phyloP scores from a whole-genome alignment of 108 stramenopile species.

The Bacterosira constricta region DNA sequence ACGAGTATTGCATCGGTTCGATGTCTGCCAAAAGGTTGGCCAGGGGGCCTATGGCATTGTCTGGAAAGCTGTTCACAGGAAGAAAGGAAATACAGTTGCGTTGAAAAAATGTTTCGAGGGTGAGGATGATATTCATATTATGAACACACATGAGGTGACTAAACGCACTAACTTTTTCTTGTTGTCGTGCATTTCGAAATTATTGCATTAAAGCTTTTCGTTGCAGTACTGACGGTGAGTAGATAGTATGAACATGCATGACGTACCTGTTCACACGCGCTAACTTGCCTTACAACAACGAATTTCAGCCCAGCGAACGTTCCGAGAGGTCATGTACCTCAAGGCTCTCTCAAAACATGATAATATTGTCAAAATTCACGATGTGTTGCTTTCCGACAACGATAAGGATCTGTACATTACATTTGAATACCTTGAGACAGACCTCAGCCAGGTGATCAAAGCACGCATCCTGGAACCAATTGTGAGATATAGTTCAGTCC shows the following conservation, averaged over 20 bases:
- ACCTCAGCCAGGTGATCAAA: constrained; percentile 87
- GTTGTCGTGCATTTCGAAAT: no score
- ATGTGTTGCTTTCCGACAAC: constrained; percentile 81
- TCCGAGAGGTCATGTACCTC: constrained; percentile 86
- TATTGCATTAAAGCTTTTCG: no score
- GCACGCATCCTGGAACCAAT: constrained; percentile 62
- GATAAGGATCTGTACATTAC: constrained; percentile 86
- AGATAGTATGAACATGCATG: background rate
- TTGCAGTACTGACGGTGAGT: constrained; percentile 67
- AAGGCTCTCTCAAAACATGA: constrained; percentile 71
- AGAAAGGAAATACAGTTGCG: constrained; percentile 61
- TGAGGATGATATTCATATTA: no score
- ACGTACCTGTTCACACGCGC: background rate
- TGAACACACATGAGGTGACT: no score
- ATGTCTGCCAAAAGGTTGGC: constrained; percentile 46
- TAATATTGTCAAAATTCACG: constrained; percentile 77
- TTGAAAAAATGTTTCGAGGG: constrained; percentile 92
- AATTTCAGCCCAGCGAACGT: no score
- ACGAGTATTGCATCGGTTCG: constrained; percentile 41
- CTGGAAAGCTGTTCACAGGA: constrained; percentile 81
- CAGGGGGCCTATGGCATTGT: constrained; percentile 78
- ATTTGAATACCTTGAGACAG: constrained; percentile 88
- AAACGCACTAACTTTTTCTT: no score
- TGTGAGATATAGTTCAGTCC: background rate
- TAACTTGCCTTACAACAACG: no score